Evolutionary conservation across 1,139 yeast genomes (phyloP).

Genomic region (Taphrina deformans): DNA sequence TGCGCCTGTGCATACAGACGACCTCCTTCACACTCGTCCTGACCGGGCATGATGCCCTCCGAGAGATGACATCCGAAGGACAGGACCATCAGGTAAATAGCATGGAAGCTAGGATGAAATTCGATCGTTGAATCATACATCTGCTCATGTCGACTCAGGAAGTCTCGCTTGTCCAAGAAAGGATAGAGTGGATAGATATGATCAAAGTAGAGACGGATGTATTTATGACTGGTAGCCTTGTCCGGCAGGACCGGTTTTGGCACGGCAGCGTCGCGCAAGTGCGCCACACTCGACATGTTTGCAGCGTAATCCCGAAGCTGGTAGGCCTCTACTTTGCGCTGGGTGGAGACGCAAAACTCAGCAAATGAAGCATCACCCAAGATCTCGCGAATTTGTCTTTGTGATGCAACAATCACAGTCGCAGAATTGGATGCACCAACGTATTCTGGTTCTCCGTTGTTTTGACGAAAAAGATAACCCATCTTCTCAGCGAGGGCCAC

Average conservation of each 20-base stretch:
- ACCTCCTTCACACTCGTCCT: background rate
- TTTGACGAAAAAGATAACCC: conserved; percentile 8
- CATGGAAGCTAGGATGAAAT: background rate
- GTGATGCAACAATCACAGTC: conserved; percentile 6
- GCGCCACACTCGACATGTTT: background rate
- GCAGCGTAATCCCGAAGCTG: background rate
- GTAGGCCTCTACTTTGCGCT: background rate
- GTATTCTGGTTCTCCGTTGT: conserved; percentile 5
- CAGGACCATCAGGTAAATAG: conserved; percentile 41
- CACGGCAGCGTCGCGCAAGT: background rate
- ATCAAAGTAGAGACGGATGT: conserved; percentile 9
- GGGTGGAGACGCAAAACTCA: background rate
- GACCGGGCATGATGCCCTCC: background rate
- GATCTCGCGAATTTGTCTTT: background rate
- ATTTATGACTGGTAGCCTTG: background rate
- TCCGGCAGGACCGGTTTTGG: background rate
- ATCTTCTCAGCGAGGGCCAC: conserved; percentile 19
- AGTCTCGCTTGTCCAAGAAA: conserved; percentile 7
- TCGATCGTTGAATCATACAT: background rate
- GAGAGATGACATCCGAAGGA: conserved; percentile 44
- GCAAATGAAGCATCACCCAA: conserved; percentile 12
- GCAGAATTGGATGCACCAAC: conserved; percentile 2
- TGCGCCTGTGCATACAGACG: conserved; percentile 16
- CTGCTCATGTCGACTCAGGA: background rate
- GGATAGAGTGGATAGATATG: conserved; percentile 1